phyloP scores from a whole-genome alignment of 495 filamentous ascomycete genomes.

The Tuber borchii region DNA sequence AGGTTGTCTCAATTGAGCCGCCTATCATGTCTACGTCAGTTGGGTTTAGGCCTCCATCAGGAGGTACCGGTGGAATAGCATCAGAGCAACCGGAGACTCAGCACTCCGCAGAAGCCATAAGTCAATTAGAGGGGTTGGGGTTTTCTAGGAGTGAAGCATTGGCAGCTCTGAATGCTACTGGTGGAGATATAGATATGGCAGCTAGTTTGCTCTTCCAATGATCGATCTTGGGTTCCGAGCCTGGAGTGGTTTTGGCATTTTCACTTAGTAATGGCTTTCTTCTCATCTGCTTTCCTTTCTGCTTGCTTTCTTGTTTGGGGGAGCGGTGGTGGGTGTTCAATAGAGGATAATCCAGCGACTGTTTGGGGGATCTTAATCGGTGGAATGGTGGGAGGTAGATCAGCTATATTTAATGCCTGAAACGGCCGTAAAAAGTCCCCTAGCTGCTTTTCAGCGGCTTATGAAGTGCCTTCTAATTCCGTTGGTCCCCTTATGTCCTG shows the following conservation, averaged over 20 bases:
- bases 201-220: constrained; percentile 67
- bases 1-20: constrained; percentile 67
- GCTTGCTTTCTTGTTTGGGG: neutral
- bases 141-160: constrained; percentile 71
- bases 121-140: constrained; percentile 70
- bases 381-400: neutral
- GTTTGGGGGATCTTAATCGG: neutral
- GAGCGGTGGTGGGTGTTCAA: constrained; percentile 1
- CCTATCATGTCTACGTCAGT: constrained; percentile 46
- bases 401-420: neutral
- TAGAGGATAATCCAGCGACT: constrained; percentile 2
- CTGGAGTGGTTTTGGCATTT: neutral
- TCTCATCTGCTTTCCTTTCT: neutral
- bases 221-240: constrained; percentile 9
- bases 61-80: constrained; percentile 22
- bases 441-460: neutral
- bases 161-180: constrained; percentile 70
- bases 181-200: constrained; percentile 79
- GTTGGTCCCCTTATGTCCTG: neutral
- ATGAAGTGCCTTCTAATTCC: neutral
- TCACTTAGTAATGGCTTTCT: neutral
- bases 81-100: constrained; percentile 32
- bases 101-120: constrained; percentile 57
- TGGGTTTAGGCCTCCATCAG: constrained; percentile 14
- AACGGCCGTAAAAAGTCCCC: neutral